Conservation (phyloP, 169 alveolate species). For the Cryptosporidium xiaoi region DNA sequence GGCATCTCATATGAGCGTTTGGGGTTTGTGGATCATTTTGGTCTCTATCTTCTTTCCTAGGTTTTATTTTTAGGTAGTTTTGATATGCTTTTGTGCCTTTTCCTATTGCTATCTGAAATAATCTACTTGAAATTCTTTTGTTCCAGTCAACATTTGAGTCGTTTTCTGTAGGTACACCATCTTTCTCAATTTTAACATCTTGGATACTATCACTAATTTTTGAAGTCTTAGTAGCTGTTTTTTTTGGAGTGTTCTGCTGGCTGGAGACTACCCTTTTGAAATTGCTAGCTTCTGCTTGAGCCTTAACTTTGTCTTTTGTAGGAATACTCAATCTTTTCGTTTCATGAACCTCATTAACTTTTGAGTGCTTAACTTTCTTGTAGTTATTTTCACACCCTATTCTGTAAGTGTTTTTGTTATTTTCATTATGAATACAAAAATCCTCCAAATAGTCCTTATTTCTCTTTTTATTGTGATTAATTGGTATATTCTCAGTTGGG, state of each 20-base stretch:
- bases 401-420: conserved; percentile 8
- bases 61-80: conserved; percentile 54
- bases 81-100: conserved; percentile 73
- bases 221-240: conserved; percentile 2
- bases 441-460: conserved; percentile 16
- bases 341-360: not conserved
- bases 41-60: conserved; percentile 54
- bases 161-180: not conserved
- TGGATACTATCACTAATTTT: not conserved
- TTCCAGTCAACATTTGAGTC: conserved; percentile 52
- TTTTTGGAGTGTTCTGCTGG: conserved; percentile 26
- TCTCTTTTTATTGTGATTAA: conserved; percentile 48
- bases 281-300: not conserved
- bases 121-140: conserved; percentile 67
- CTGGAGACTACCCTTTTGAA: not conserved
- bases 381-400: not conserved
- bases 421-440: not conserved
- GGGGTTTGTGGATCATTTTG: conserved; percentile 70
- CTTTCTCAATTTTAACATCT: not conserved
- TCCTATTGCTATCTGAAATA: conserved; percentile 68
- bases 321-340: not conserved
- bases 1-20: conserved; percentile 68
- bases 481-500: not conserved
- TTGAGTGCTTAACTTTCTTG: conserved; percentile 36
- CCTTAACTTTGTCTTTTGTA: conserved; percentile 3